Base-by-base conservation (phyloP, 2,329 filamentous ascomycete species). In the Talaromyces sp. region DNA sequence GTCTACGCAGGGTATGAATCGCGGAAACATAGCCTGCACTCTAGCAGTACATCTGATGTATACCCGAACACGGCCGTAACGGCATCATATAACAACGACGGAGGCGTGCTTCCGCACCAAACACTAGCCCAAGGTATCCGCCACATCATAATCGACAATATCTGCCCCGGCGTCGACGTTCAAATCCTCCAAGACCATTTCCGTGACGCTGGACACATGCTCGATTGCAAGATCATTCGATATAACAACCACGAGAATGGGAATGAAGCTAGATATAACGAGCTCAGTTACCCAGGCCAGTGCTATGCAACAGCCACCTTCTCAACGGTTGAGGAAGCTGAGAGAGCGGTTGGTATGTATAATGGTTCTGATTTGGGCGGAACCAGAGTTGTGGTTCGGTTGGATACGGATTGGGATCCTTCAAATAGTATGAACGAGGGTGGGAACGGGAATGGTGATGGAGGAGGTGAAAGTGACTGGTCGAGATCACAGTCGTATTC, bases 361-460 rank as follows among this genome's bases (percentile, higher is more conserved):
- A 75, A 79, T 66, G 76, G 75, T 37, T 66, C 72, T 17, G 66
- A 67, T 5, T 75, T 79, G 61, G 72, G 73, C 64, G 75, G 74
- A 1, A 69, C 70, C 1, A 73, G 68, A 10, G 76, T 80, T 37
- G 69, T 73, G 35, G 74, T 79, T 7, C 70, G 72, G 58, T 66
- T 79, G 58, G 73, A 77, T 60, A 69, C 69, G 10, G 69, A 71
- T 15, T 63, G 22, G 49, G 8, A 39, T 47, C 13, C 37, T 13
- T 58, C 10, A 22, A 33, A 13, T n/a, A 11, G 1, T 33, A 31
- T 2, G 3, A 27, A 2, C 15, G 56, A 59, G 22, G 37, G 45
- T 6, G 25, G 25, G 37, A 45, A 59, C n/a, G 25, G 39, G 11
- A 43, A 31, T 56, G 64, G 43, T 22, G 35, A 22, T n/a, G 41